phyloP scores from a whole-genome alignment of 257 asterid genomes.

The Capsicum baccatum region DNA sequence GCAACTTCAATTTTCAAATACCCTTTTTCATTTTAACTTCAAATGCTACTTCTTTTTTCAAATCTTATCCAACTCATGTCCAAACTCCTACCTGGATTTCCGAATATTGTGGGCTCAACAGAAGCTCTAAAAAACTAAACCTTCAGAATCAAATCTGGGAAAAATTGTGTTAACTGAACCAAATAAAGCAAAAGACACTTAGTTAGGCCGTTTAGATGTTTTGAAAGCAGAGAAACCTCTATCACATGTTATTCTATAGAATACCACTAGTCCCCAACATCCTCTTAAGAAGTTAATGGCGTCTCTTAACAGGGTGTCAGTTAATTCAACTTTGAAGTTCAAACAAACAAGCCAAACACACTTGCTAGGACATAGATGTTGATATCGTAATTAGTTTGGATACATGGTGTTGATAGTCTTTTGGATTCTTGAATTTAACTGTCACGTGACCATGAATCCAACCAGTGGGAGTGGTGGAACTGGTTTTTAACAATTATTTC shows the following conservation, averaged over 20 bases:
- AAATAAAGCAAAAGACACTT: conserved; percentile 1
- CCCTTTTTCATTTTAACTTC: neutral
- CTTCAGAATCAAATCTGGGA: neutral
- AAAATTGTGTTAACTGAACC: conserved; percentile 16
- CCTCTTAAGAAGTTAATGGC: neutral
- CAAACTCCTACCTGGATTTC: neutral
- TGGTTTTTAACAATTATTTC: neutral
- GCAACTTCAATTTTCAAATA: neutral
- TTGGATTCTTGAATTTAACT: neutral
- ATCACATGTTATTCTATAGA: neutral
- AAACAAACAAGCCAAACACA: neutral
- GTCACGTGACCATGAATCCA: conserved; percentile 2
- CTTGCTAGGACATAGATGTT: neutral
- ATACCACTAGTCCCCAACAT: neutral
- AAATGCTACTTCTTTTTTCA: neutral
- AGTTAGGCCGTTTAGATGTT: neutral
- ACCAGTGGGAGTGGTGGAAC: neutral
- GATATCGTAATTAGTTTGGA: neutral
- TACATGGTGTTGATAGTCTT: neutral
- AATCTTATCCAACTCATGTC: neutral
- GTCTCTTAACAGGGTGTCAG: neutral
- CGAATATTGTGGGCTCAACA: neutral
- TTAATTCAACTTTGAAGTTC: neutral
- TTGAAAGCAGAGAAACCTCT: conserved; percentile 10
- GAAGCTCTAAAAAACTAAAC: neutral